A percentile compares a stretch with the other conserved stretches of the same genome.
phyloP scores from a whole-genome alignment of 1,284 basidiomycete genomes.

The Xerocomus amazonicus region DNA sequence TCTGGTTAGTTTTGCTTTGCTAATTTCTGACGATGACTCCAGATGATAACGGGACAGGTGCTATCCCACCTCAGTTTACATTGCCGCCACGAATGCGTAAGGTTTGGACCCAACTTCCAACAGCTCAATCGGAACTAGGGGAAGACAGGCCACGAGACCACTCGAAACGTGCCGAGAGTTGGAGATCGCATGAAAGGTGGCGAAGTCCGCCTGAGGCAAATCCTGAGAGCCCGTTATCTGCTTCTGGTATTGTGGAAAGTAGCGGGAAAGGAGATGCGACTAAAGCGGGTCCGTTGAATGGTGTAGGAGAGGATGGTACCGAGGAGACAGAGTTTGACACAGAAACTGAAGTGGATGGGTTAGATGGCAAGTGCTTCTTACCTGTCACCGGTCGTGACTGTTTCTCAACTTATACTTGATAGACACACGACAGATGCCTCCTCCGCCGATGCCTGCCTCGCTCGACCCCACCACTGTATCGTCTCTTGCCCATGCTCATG shows the following conservation, averaged over 20 bases:
- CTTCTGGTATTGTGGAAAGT: conserved; percentile 7
- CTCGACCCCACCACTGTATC: conserved; percentile 37
- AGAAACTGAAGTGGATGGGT: conserved; percentile 32
- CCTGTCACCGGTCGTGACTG: conserved; percentile 7
- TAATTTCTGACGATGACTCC: background rate
- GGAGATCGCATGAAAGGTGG: conserved; percentile 15
- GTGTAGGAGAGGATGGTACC: conserved; percentile 14
- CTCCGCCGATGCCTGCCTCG: conserved; percentile 44
- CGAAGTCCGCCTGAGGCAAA: conserved; percentile 11
- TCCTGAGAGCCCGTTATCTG: conserved; percentile 21
- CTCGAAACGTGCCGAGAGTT: conserved; percentile 2
- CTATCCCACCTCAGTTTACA: conserved; percentile 5
- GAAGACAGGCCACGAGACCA: conserved; percentile 5
- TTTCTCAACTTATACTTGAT: conserved; percentile 5
- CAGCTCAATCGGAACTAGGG: conserved; percentile 3
- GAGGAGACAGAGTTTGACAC: conserved; percentile 34
- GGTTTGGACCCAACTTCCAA: conserved; percentile 39
- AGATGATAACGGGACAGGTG: conserved; percentile 11
- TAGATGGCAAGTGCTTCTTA: conserved; percentile 26
- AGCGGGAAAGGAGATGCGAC: background rate
- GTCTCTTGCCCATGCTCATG: conserved; percentile 23
- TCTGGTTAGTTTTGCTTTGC: background rate
- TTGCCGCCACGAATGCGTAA: conserved; percentile 68
- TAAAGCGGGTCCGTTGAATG: conserved; percentile 1
- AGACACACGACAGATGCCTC: conserved; percentile 41